Evolutionary conservation across 257 asterid species (phyloP), one percentile per base, ranked within the genome.

Genomic region (Primulina tabacum): DNA sequence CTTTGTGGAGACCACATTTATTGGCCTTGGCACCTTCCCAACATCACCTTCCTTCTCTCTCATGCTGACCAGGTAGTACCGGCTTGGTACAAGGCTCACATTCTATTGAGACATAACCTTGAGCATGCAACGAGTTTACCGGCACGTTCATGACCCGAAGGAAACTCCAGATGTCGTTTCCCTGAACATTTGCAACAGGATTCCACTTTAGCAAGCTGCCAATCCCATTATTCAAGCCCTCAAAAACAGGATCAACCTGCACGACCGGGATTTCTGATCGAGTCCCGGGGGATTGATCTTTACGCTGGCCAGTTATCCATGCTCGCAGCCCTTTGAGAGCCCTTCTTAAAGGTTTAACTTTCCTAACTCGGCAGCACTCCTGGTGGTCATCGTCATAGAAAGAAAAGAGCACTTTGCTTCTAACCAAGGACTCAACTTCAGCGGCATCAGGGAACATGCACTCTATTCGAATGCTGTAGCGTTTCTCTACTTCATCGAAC

Each of bases 11-110:
- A 1, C 96, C 97, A 11, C 97, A 92, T 76, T 92, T 96, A 77
- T 92, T 92, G 1, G 97, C 97, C 83, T 83, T 86, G 57, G 97
- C 95, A 73, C 89, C 97, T 68, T 91, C 96, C 96, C 97, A 91
- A 96, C 97, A 91, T 96, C 97, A 91, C 78, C 97, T 76, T 35
- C 97, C 96, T 75, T 91, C 97, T 2, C 97, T 78, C 87, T 92
- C 98, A 21, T 92, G 98, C 60, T 92, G 95, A 28, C 98, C 92
- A 0, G 98, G 98, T 7, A 92, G 80, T 6, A 92, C 90, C 0
- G 98, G 77, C 71, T 95, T 76, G 2, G 98, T 92, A 90, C 98
- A 92, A 0, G 97, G 98, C 47, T 92, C 96, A 28, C 98, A 92
- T 21, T 96, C 98, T 24, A 92, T 86, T 7, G 96, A 89, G 50